Evolutionary conservation across 495 filamentous ascomycete species (phyloP), one percentile per base, ranked within the genome.

Genomic region (Neurospora sp.): DNA sequence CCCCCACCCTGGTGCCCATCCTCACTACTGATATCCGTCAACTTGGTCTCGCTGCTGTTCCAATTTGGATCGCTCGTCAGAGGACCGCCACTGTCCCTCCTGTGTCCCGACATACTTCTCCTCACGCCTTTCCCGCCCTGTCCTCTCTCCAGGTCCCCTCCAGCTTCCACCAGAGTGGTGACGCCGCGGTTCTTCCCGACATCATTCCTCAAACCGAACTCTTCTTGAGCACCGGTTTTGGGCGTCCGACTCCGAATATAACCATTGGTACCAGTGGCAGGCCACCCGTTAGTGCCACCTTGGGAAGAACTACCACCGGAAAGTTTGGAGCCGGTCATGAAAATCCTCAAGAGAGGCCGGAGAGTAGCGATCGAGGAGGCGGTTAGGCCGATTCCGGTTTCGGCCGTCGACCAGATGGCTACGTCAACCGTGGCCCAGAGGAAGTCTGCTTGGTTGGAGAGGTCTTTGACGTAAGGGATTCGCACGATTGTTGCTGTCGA

Each of bases 241-340:
- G 22, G 85, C 8, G 81, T 78, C 0, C 80, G 80, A 37, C 79
- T 80, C 42, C 78, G 84, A 73, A 87, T 83, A 75, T 83, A 87
- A 39, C 84, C 83, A 46, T 85, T 85, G 22, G 31, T 35, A 5
- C 77, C 78, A 44, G 78, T 9, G 41, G 41, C 2, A 16, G 1
- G 5, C 16, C 16, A 44, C n/a, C 18, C 16, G 0, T 44, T 7
- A 1, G 42, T 44, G 41, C 41, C 41, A 5, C 5, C 42, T 18
- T 7, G 16, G 16, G 18, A 44, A 16, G 42, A n/a, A 5, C 42
- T 44, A 7, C 5, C 53, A 5, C 53, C 53, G 11, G 31, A 0
- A 5, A 61, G 22, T 6, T 16, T 6, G 22, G 53, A 31, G 22
- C 22, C 11, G 22, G 53, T 5, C 11, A 31, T 0, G 22, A 61